Percentiles rank a stretch among this genome's conserved stretches.
These are phyloP conservation scores for Pichia pseudocactophila DNA, from an alignment of 805 yeast species.

Conservation along the genomic window DNA sequence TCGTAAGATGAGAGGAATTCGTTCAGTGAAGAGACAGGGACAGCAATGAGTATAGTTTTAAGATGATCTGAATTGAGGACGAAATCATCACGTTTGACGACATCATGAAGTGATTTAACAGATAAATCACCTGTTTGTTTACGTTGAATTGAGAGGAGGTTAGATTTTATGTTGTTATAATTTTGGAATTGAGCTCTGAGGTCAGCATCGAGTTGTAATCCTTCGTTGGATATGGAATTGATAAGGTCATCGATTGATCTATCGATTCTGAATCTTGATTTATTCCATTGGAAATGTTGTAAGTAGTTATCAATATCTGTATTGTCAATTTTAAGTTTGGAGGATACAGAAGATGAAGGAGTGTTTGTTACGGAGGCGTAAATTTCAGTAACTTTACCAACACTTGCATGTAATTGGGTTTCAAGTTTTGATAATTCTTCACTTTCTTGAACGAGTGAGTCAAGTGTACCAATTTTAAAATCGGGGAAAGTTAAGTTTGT, in stretches of 20 bases:
- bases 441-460: constrained; percentile 79
- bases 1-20: constrained; percentile 70
- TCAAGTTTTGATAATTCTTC: constrained; percentile 85
- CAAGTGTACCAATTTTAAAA: constrained; percentile 92
- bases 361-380: constrained; percentile 33
- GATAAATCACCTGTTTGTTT: constrained; percentile 91
- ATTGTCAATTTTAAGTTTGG: too few species aligned
- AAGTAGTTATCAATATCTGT: constrained; percentile 34
- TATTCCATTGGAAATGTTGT: constrained; percentile 79
- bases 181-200: constrained; percentile 65
- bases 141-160: constrained; percentile 80
- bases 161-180: constrained; percentile 77
- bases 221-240: constrained; percentile 62
- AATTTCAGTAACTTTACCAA: constrained; percentile 70
- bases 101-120: constrained; percentile 81
- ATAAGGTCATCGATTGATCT: constrained; percentile 73
- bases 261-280: constrained; percentile 77
- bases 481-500: constrained; percentile 58
- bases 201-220: constrained; percentile 75
- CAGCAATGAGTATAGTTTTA: constrained; percentile 78
- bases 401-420: constrained; percentile 59
- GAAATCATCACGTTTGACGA: constrained; percentile 76
- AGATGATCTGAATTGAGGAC: constrained; percentile 81
- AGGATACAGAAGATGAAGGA: too few species aligned
- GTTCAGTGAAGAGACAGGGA: constrained; percentile 56